Conservation (phyloP, 208 protist genomes). For the Perkinsela sp. region DNA sequence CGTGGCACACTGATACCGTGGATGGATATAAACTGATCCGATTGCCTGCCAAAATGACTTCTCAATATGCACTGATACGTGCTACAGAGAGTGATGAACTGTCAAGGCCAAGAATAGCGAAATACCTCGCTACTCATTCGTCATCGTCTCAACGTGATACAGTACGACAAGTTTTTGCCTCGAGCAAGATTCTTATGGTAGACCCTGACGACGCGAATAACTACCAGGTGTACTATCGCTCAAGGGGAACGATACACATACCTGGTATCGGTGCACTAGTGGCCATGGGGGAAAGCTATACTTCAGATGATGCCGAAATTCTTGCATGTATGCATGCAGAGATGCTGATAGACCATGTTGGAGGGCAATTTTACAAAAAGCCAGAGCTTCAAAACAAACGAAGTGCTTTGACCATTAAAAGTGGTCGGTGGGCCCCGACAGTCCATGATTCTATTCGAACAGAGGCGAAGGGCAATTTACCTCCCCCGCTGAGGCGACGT, state of each 20-base stretch:
- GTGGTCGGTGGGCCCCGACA: background rate
- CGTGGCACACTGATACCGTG: background rate
- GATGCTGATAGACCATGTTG: background rate
- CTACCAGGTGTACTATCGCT: background rate
- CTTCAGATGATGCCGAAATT: background rate
- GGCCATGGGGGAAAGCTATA: background rate
- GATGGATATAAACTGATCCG: background rate
- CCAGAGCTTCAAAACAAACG: background rate
- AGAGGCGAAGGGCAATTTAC: background rate
- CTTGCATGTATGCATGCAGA: slow-evolving; percentile 1
- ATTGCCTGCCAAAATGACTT: background rate
- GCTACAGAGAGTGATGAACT: background rate
- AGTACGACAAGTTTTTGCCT: background rate
- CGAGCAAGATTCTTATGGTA: background rate
- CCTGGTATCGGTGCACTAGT: background rate
- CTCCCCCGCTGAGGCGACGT: background rate
- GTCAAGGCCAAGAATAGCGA: background rate
- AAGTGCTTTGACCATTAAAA: background rate
- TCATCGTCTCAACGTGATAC: background rate
- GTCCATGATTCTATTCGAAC: background rate
- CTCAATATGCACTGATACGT: background rate
- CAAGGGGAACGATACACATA: background rate
- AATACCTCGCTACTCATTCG: background rate
- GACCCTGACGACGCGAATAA: background rate
- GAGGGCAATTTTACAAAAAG: background rate